Percentiles rank a stretch among this genome's conserved stretches.
phyloP scores from a whole-genome alignment of 2,329 filamentous ascomycete species.

The Colletotrichum sp. region DNA sequence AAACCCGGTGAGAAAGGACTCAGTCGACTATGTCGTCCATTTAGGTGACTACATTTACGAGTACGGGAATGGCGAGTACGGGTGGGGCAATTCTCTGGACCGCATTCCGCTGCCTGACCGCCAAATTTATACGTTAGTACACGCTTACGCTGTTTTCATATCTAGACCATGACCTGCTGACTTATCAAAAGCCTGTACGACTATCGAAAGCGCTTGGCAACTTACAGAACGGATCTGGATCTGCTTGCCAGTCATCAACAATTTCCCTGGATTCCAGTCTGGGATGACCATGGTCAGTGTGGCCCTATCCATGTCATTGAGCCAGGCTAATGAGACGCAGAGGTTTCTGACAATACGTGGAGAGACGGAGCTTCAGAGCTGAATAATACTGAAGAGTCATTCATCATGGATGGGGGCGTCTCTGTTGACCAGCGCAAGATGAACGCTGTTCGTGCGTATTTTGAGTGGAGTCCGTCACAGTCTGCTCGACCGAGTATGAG shows the following conservation, averaged over 20 bases:
- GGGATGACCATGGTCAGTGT: constrained; percentile 55
- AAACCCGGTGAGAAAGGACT: constrained; percentile 63
- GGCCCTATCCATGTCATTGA: constrained; percentile 23
- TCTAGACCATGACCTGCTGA: no score
- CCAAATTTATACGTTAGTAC: constrained; percentile 48
- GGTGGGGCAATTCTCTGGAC: constrained; percentile 55
- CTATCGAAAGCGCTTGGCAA: constrained; percentile 45
- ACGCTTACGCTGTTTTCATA: constrained; percentile 27
- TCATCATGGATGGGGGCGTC: constrained; percentile 62
- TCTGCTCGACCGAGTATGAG: no score
- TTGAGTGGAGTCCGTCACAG: constrained; percentile 57
- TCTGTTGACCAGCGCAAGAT: constrained; percentile 76
- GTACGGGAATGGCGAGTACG: constrained; percentile 46
- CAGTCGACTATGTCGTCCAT: constrained; percentile 64
- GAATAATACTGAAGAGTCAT: constrained; percentile 72
- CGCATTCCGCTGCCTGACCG: constrained; percentile 58
- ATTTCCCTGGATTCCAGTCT: constrained; percentile 51
- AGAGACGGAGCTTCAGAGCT: constrained; percentile 64
- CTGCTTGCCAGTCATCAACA: constrained; percentile 44
- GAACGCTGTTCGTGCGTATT: constrained; percentile 74
- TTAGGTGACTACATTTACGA: constrained; percentile 72
- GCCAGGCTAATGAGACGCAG: constrained; percentile 26
- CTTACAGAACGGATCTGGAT: constrained; percentile 47
- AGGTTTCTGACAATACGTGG: constrained; percentile 69
- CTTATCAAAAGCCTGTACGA: constrained; percentile 37